These are phyloP conservation scores for Fusarium nelsonii DNA, from an alignment of 2,329 filamentous ascomycete species.

Conservation along the genomic window DNA sequence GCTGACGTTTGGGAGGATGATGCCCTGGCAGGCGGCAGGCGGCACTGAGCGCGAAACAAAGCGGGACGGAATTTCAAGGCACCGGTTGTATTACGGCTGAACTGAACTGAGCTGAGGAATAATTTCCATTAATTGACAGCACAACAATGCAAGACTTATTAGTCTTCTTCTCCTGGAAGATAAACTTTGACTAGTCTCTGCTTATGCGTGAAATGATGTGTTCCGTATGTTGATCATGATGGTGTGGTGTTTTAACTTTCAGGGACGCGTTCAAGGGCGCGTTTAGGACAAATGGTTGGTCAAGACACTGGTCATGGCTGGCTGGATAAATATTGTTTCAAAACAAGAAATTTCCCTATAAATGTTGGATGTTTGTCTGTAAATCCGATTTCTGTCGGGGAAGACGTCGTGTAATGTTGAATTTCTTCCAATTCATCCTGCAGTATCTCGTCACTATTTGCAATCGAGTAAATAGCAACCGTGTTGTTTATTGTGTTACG, in stretches of 20 bases:
- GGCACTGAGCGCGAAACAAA: background rate
- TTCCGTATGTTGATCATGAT: slow-evolving; percentile 31
- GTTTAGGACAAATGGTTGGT: slow-evolving; percentile 29
- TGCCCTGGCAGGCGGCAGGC: slow-evolving; percentile 20
- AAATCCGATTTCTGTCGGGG: background rate
- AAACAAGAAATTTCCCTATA: background rate
- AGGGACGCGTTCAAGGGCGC: slow-evolving; percentile 34
- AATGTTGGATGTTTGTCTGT: background rate
- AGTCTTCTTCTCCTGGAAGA: background rate
- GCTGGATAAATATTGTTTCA: slow-evolving; percentile 26
- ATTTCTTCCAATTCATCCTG: slow-evolving; percentile 36
- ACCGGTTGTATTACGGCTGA: slow-evolving; percentile 34
- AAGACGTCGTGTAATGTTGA: background rate
- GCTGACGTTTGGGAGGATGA: slow-evolving; percentile 40
- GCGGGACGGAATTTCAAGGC: slow-evolving; percentile 51
- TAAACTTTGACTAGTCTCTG: slow-evolving; percentile 27
- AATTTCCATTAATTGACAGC: background rate
- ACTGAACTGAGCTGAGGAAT: background rate
- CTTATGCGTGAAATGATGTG: slow-evolving; percentile 37
- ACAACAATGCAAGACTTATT: slow-evolving; percentile 11
- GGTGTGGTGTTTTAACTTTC: slow-evolving; percentile 33
- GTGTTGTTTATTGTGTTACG: slow-evolving; percentile 25
- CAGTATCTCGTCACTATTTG: slow-evolving; percentile 25
- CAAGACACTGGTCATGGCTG: slow-evolving; percentile 16
- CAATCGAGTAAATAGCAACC: slow-evolving; percentile 39